Conservation (phyloP, 352 stramenopile species). For the Globisporangium nodosum region DNA sequence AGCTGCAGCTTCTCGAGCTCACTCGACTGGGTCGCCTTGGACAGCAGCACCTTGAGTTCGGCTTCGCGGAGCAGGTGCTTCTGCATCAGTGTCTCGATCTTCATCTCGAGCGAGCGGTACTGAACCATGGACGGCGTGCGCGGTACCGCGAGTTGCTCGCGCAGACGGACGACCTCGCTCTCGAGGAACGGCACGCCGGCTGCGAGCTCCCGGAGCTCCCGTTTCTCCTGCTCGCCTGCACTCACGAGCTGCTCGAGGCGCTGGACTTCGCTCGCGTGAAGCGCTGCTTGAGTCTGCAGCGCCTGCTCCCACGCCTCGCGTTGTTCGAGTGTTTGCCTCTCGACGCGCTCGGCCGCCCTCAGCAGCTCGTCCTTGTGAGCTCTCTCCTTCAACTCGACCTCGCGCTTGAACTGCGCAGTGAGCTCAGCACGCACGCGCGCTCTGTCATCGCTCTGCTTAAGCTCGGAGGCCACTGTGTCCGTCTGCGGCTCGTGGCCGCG, state of each 20-base stretch:
- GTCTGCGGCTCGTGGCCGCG: neutral
- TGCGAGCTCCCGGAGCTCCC: constrained; percentile 22
- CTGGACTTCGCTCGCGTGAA: constrained; percentile 27
- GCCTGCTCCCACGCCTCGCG: constrained; percentile 15
- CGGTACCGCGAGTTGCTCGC: constrained; percentile 40
- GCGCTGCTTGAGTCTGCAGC: constrained; percentile 19
- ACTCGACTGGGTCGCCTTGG: constrained; percentile 55
- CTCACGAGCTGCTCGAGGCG: constrained; percentile 22
- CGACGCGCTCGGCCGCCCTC: constrained; percentile 14
- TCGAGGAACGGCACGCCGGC: constrained; percentile 41
- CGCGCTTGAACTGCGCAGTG: neutral
- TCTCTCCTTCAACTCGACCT: constrained; percentile 5
- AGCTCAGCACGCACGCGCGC: neutral
- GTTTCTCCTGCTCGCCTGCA: constrained; percentile 24
- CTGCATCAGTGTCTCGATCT: constrained; percentile 68
- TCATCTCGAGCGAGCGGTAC: constrained; percentile 64
- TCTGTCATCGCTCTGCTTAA: neutral
- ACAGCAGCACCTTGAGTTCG: constrained; percentile 68
- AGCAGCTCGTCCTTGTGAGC: constrained; percentile 6
- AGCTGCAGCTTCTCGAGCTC: constrained; percentile 57
- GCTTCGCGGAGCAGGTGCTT: constrained; percentile 72
- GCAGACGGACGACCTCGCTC: constrained; percentile 38
- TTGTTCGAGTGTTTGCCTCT: constrained; percentile 24
- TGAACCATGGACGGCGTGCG: constrained; percentile 77
- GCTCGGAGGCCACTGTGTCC: neutral